Conservation (phyloP, 306 rosid species). For the Bauhinia variegata region DNA sequence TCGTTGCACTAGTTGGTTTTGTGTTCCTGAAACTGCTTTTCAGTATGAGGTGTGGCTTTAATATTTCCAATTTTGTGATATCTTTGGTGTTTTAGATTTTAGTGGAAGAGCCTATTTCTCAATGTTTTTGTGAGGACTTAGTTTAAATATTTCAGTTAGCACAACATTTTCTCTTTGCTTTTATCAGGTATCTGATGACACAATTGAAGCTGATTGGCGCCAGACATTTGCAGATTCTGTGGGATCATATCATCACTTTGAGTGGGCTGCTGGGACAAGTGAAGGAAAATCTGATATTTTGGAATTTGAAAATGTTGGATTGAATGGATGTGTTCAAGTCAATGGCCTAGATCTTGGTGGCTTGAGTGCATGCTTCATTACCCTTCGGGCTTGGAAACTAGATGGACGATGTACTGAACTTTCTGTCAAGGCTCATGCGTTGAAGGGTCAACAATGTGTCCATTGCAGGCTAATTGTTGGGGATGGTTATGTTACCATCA, state of each 20-base stretch:
- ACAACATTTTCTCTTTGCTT: slow-evolving; percentile 27
- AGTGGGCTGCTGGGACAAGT: slow-evolving; percentile 98
- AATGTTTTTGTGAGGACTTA: neutral
- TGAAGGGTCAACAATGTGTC: slow-evolving; percentile 92
- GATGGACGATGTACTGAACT: slow-evolving; percentile 92
- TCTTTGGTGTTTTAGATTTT: slow-evolving; percentile 37
- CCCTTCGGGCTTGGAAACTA: slow-evolving; percentile 92
- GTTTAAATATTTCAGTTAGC: slow-evolving; percentile 27
- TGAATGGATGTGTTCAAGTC: slow-evolving; percentile 75
- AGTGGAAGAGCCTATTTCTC: slow-evolving; percentile 6
- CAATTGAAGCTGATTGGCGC: slow-evolving; percentile 88
- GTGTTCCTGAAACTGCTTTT: slow-evolving; percentile 93
- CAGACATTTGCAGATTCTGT: slow-evolving; percentile 83
- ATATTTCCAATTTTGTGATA: slow-evolving; percentile 33
- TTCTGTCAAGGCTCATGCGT: slow-evolving; percentile 92
- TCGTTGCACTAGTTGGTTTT: slow-evolving; percentile 95
- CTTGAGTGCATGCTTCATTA: slow-evolving; percentile 80
- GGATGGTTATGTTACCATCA: slow-evolving; percentile 86
- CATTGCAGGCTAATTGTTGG: slow-evolving; percentile 93
- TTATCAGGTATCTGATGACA: slow-evolving; percentile 80
- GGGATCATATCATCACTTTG: slow-evolving; percentile 90
- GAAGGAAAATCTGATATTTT: slow-evolving; percentile 96
- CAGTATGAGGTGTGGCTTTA: slow-evolving; percentile 85
- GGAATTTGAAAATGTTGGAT: slow-evolving; percentile 94
- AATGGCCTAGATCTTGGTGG: slow-evolving; percentile 83